phyloP scores from a whole-genome alignment of 2,329 filamentous ascomycete species.

The Botrytis byssoidea region DNA sequence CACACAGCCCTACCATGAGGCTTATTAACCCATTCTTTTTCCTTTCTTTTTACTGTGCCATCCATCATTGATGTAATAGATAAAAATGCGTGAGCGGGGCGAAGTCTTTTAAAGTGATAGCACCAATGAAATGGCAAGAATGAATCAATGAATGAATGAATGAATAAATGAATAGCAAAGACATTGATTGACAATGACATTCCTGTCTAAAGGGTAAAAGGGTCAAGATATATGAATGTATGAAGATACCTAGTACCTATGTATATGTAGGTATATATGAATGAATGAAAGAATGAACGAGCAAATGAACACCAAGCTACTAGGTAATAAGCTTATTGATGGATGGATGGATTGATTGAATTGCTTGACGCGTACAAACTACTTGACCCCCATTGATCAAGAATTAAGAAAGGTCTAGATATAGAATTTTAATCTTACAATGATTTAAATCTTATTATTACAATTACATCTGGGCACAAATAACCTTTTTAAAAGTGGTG shows the following conservation, averaged over 20 bases:
- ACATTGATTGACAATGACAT: neutral
- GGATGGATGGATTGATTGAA: no score
- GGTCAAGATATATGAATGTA: neutral
- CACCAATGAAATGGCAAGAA: neutral
- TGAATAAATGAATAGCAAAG: neutral
- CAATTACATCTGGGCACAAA: neutral
- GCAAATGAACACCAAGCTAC: neutral
- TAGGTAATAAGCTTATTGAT: neutral
- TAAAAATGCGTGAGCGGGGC: neutral
- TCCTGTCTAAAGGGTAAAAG: neutral
- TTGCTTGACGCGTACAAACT: neutral
- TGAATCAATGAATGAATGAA: neutral
- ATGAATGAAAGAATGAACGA: neutral
- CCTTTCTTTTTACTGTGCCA: neutral
- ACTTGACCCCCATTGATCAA: neutral
- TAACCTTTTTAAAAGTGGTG: neutral
- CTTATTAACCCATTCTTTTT: neutral
- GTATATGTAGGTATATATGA: neutral
- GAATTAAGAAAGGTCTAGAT: neutral
- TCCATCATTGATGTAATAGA: neutral
- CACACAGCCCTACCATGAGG: conserved; percentile 18
- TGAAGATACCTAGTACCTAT: no score
- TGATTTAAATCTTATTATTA: neutral
- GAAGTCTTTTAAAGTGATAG: neutral
- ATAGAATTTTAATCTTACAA: conserved; percentile 4